Base-by-base conservation (phyloP, 805 yeast species). In the Wickerhamomyces subpelliculosus region DNA sequence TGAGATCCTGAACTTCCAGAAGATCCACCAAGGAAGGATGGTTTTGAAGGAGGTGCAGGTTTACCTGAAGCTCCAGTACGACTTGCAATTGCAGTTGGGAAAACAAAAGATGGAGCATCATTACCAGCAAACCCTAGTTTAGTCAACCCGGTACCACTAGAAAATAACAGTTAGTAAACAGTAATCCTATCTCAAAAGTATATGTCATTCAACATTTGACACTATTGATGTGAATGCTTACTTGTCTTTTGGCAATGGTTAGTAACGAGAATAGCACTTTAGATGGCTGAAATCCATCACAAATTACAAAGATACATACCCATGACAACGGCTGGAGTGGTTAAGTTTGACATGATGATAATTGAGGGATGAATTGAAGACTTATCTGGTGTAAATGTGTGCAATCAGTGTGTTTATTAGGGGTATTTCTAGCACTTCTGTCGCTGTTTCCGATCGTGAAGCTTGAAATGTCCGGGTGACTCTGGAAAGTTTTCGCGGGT, bases 51-150 rank as follows among this genome's bases (percentile, higher is more conserved):
- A 23, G 71, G 57, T n/a, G 66, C 46, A 46, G 44, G 68, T 62
- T 43, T 75, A 42, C 59, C 51, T 8, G 78, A 67, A 27, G 70
- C 61, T 11, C 46, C 72, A 38, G 64, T 60, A 33, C 87, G 72
- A 3, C 97, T 89, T 27, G 72, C 69, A 61, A 93, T 93, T 5
- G 96, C 97, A 1, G 98, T 93, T 37, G 98, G 98, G 55, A 93
- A 86, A 24, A 93, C 87, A 74, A 84, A 93, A 5, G 97, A 89
- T 29, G 98, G 98, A 19, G 97, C 74, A 65, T 93, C 98, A 60
- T 93, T 93, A 40, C 98, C 98, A 50, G 98, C 98, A 67, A 89
- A 93, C 21, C 98, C 98, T 49, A 93, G 73, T 61, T 93, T 93
- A 58, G 98, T 93, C 52, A 89, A 72, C 48, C 98, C 98, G 52